Conservation (phyloP, 2,329 filamentous ascomycete genomes). For the Fonsecaea pedrosoi region DNA sequence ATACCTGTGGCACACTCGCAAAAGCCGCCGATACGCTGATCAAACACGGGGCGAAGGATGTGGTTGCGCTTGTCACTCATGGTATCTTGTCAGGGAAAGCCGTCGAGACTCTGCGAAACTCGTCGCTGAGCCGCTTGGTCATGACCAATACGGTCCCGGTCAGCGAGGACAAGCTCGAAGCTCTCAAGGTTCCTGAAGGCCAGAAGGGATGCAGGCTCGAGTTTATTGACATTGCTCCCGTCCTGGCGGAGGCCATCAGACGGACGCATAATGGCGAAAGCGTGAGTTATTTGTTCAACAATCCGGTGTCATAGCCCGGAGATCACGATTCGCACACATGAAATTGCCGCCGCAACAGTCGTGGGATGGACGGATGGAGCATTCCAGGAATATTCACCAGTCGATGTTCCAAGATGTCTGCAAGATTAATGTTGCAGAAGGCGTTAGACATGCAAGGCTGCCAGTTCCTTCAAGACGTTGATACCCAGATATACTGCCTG, state of each 20-base stretch:
- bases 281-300: constrained; percentile 58
- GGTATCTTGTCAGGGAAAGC: constrained; percentile 88
- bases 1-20: constrained; percentile 85
- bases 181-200: constrained; percentile 36
- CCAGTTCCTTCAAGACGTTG: not conserved
- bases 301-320: constrained; percentile 12
- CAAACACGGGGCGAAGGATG: constrained; percentile 82
- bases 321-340: not conserved
- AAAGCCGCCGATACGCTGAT: constrained; percentile 92
- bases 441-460: not conserved
- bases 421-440: not conserved
- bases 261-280: constrained; percentile 60
- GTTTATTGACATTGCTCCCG: constrained; percentile 90
- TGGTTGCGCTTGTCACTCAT: constrained; percentile 94
- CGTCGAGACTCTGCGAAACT: constrained; percentile 82
- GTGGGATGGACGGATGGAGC: constrained; percentile 1
- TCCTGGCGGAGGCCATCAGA: constrained; percentile 60
- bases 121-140: constrained; percentile 77
- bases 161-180: constrained; percentile 59
- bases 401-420: not conserved
- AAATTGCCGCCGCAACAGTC: not conserved
- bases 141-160: constrained; percentile 90
- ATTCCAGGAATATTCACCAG: not conserved
- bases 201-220: constrained; percentile 83
- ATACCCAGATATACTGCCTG: not conserved